Base-by-base conservation (phyloP, 768 basidiomycete genomes). In the Lactifluus hygrophoroides region DNA sequence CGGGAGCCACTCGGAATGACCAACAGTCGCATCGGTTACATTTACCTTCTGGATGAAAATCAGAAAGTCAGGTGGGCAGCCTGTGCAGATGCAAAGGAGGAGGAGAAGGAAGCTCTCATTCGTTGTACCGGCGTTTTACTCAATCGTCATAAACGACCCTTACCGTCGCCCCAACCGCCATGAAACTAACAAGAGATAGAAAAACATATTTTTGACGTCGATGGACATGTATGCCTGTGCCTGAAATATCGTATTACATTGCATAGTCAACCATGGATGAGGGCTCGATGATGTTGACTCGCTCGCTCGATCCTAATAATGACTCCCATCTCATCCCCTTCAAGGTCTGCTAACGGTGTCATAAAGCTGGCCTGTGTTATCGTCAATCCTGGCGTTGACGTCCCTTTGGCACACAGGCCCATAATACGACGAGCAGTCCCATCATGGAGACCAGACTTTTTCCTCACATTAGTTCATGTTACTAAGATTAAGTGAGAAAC, bases 61-160 rank as follows among this genome's bases (percentile, higher is more conserved):
- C 69, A 84, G 60, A 89, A 84, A 70, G 80, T 98, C 47, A 80
- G 95, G 19, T 98, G 95, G 95, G 94, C 88, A 1, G 95, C 83
- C 10, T 89, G 92, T 64, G 92, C 87, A 7, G 88, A 90, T 65
- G 90, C 94, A 0, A 86, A 80, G 58, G 67, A 70, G 3, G 84
- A 90, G 59, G 94, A 97, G 70, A 75, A 79, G 3, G 73, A 80
- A 56, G 79, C 83, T 13, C 72, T 96, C 54, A 76, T 85, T 69
- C 82, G 73, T 40, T 91, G 90, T 65, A 76, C 82, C 0, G 80
- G 80, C 4, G 85, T 90, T 3, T 74, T 93, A 19, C 67, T 93
- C 60, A 80, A 80, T 46, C 75, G 90, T 58, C 69, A 81, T 38
- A 74, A 77, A 52, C 74, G 74, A 34, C 40, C 8, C 17, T n/a